phyloP scores from a whole-genome alignment of 805 yeast genomes.

The Candida railenensis region DNA sequence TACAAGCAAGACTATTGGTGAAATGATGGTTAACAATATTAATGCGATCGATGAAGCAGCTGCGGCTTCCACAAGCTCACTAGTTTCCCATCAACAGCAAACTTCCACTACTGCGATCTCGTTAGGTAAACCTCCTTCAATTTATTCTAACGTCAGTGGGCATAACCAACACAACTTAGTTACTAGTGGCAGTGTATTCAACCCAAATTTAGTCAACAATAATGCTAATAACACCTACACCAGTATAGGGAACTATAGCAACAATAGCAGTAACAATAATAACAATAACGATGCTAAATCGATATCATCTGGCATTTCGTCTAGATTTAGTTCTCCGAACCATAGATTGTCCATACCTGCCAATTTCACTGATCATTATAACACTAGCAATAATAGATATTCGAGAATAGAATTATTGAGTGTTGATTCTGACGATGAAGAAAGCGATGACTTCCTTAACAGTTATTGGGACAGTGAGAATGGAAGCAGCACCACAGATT shows the following conservation, averaged over 20 bases:
- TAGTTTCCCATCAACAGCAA: neutral
- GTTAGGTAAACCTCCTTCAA: conserved; percentile 25
- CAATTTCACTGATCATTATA: conserved; percentile 23
- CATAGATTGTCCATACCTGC: conserved; percentile 28
- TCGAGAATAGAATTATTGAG: conserved; percentile 49
- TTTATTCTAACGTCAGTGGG: conserved; percentile 15
- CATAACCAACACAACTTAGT: neutral
- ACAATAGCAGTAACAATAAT: conserved; percentile 6
- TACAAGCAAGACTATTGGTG: conserved; percentile 56
- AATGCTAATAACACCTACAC: neutral
- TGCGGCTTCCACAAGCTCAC: conserved; percentile 6
- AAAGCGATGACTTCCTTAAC: conserved; percentile 37
- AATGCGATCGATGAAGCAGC: conserved; percentile 53
- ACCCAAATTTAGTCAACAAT: neutral
- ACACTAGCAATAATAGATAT: conserved; percentile 26
- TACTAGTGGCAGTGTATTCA: neutral
- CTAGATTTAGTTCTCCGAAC: conserved; percentile 7
- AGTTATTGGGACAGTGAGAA: conserved; percentile 1
- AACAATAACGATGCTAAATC: conserved; percentile 17
- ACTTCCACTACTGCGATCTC: neutral
- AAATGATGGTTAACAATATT: conserved; percentile 55
- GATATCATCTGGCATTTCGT: conserved; percentile 10
- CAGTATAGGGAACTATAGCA: neutral
- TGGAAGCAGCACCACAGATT: neutral
- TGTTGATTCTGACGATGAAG: conserved; percentile 34